Conservation (phyloP, 352 stramenopile genomes). For the Saprolegnia parasitica region DNA sequence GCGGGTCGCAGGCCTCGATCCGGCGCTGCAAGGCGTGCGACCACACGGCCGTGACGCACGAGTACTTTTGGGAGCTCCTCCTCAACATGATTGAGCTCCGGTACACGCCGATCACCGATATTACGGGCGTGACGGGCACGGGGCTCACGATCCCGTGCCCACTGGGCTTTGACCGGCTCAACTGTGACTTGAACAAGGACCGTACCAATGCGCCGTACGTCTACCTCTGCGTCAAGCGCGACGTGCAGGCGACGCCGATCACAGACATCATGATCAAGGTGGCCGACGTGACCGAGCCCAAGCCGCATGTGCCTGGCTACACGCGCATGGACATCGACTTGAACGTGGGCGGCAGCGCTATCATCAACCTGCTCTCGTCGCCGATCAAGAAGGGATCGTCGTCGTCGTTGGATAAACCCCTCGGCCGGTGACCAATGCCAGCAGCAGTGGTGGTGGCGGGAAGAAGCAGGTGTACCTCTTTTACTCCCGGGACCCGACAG, state of each 20-base stretch:
- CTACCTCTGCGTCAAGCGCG: constrained; percentile 74
- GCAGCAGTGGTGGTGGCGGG: constrained; percentile 22
- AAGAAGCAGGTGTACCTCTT: constrained; percentile 88
- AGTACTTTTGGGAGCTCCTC: constrained; percentile 87
- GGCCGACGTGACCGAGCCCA: constrained; percentile 46
- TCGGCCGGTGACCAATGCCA: neutral
- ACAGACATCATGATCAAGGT: constrained; percentile 80
- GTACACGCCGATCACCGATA: constrained; percentile 83
- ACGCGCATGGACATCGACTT: constrained; percentile 78
- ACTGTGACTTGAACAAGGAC: constrained; percentile 84
- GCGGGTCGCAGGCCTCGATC: constrained; percentile 75
- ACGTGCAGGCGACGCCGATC: constrained; percentile 45
- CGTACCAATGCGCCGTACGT: constrained; percentile 68
- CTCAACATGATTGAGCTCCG: constrained; percentile 87
- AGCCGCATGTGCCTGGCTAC: constrained; percentile 62
- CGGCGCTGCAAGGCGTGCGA: constrained; percentile 76
- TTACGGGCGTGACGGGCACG: constrained; percentile 65
- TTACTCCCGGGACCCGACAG: constrained; percentile 60
- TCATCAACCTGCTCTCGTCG: constrained; percentile 14
- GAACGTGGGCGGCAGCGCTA: constrained; percentile 51
- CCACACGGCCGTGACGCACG: constrained; percentile 72
- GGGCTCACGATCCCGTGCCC: constrained; percentile 63
- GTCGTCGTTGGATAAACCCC: neutral
- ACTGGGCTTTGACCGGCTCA: constrained; percentile 68
- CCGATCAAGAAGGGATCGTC: neutral